phyloP scores from a whole-genome alignment of 2,329 filamentous ascomycete genomes.

The Fusarium denticulatum region DNA sequence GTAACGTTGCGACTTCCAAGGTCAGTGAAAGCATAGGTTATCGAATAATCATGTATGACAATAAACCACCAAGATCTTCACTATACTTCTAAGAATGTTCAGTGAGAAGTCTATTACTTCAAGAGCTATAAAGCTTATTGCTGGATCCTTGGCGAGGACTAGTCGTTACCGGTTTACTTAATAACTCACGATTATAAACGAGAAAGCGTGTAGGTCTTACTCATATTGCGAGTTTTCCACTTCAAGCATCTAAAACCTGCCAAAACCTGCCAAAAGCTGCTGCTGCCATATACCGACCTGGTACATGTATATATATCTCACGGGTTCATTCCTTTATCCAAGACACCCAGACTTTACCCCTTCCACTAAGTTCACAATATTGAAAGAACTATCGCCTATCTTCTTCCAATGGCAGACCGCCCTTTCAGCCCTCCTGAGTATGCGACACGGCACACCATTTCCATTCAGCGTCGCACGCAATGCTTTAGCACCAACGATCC shows the following conservation, averaged over 20 bases:
- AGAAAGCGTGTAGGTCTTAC: neutral
- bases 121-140: neutral
- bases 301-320: too few relatives aligned
- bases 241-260: rapidly evolving
- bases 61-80: neutral
- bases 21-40: neutral
- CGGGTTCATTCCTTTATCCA: too few relatives aligned
- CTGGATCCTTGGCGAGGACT: rapidly evolving
- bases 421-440: rapidly evolving
- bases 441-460: too few relatives aligned
- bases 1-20: neutral
- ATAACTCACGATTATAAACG: too few relatives aligned
- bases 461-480: neutral
- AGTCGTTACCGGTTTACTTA: neutral
- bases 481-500: too few relatives aligned
- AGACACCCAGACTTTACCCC: too few relatives aligned
- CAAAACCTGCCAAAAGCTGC: too few relatives aligned
- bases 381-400: too few relatives aligned
- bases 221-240: rapidly evolving
- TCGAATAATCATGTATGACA: neutral
- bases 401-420: too few relatives aligned
- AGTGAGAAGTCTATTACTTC: rapidly evolving
- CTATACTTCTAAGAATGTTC: neutral
- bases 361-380: too few relatives aligned
- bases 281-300: too few relatives aligned